Conservation (phyloP, 257 asterid species). For the Solanum phureja region DNA sequence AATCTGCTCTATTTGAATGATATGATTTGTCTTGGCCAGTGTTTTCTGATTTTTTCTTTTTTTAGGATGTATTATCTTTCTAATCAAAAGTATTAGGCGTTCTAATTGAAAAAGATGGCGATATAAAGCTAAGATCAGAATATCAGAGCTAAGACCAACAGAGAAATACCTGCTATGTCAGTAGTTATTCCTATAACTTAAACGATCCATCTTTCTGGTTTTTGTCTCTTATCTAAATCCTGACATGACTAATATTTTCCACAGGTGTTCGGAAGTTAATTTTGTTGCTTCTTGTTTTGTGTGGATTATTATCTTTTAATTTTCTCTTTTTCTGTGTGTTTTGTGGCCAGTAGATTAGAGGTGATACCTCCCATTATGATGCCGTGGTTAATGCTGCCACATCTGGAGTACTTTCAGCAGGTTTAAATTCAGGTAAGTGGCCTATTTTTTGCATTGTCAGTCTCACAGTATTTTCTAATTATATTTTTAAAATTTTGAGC, state of each 20-base stretch:
- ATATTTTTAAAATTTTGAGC: neutral
- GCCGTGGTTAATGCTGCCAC: conserved; percentile 94
- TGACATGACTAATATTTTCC: neutral
- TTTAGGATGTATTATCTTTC: neutral
- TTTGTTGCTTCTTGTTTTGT: neutral
- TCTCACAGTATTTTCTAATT: neutral
- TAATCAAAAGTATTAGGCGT: neutral
- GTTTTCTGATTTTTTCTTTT: neutral
- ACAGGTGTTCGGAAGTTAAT: neutral
- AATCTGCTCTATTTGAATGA: neutral
- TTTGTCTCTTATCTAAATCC: neutral
- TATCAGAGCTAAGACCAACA: neutral
- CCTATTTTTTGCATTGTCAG: neutral
- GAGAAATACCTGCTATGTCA: neutral
- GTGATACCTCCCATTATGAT: conserved; percentile 93
- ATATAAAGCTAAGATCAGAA: neutral
- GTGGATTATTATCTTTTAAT: neutral
- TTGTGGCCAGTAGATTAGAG: conserved; percentile 54
- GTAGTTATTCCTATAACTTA: neutral
- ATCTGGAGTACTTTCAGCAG: conserved; percentile 90
- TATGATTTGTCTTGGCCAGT: neutral
- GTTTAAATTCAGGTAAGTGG: conserved; percentile 60
- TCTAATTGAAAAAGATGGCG: neutral
- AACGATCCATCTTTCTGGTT: neutral
- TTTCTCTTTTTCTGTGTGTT: neutral